Conservation (phyloP, 352 stramenopile species). For the Aphanomyces cochlioides region DNA sequence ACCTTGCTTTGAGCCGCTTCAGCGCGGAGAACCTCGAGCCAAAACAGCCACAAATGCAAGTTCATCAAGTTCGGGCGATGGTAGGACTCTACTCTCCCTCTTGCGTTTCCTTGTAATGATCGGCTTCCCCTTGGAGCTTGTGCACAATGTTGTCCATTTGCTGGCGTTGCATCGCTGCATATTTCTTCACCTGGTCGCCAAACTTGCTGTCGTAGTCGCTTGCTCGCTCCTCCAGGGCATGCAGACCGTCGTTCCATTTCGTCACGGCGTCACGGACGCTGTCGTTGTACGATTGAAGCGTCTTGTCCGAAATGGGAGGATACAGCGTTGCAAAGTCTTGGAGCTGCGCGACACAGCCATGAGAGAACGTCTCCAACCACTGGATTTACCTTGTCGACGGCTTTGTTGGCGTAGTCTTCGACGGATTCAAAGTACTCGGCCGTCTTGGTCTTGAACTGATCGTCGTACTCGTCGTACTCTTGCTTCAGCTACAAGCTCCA, state of each 20-base stretch:
- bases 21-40: too few species aligned
- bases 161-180: not conserved
- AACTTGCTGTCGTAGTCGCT: constrained; percentile 4
- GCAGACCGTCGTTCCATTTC: constrained; percentile 3
- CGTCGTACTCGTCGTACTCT: not conserved
- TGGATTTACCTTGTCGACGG: not conserved
- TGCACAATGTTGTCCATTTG: constrained; percentile 7
- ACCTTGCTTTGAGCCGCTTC: too few species aligned
- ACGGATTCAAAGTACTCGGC: constrained; percentile 9
- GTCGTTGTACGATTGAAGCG: constrained; percentile 1
- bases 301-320: not conserved
- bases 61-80: too few species aligned
- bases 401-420: not conserved
- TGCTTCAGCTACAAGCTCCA: not conserved
- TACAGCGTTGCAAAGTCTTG: not conserved
- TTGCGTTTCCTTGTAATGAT: not conserved
- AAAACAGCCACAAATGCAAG: too few species aligned
- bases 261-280: not conserved
- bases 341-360: not conserved
- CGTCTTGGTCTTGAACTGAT: not conserved
- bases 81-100: too few species aligned
- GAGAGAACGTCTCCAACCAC: not conserved
- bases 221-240: not conserved
- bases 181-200: constrained; percentile 1
- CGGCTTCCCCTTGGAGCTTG: not conserved